phyloP scores from a whole-genome alignment of 768 basidiomycete genomes.

The Phallus indusiatus region DNA sequence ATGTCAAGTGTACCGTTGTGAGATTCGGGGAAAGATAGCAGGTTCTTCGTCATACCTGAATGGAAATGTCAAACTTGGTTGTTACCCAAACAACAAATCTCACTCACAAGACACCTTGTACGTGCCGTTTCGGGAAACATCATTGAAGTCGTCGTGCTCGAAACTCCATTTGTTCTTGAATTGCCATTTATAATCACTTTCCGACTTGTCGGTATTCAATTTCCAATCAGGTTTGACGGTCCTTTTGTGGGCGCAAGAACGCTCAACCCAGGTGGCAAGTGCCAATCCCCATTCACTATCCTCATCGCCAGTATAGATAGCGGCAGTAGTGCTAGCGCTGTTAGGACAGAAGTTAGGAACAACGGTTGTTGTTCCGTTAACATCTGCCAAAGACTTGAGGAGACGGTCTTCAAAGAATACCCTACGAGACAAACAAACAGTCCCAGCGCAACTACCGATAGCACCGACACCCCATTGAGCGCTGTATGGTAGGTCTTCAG shows the following conservation, averaged over 20 bases:
- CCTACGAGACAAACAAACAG: conserved; percentile 18
- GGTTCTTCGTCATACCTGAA: conserved; percentile 21
- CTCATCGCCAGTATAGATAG: conserved; percentile 4
- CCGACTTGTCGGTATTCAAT: neutral
- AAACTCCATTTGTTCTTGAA: conserved; percentile 19
- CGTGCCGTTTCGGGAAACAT: neutral
- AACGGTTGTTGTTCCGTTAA: conserved; percentile 22
- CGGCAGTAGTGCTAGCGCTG: neutral
- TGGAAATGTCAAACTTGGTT: neutral
- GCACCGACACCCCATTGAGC: neutral
- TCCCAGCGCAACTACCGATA: conserved; percentile 10
- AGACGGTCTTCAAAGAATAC: conserved; percentile 21
- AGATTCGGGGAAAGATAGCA: conserved; percentile 19
- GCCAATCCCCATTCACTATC: conserved; percentile 13
- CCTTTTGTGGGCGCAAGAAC: conserved; percentile 14
- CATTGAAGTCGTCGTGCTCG: conserved; percentile 14
- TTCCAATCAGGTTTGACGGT: conserved; percentile 14
- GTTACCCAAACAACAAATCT: neutral
- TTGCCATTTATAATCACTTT: conserved; percentile 18
- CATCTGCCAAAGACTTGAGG: conserved; percentile 14
- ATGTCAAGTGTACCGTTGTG: conserved; percentile 19
- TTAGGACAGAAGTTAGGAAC: conserved; percentile 14
- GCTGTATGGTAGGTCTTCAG: neutral
- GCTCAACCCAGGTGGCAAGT: conserved; percentile 19
- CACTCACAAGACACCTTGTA: neutral